A percentile compares a stretch with the other conserved stretches of the same genome.
These are phyloP conservation scores for Colletotrichum eleusines DNA, from an alignment of 2,329 filamentous ascomycete species.

Conservation along the genomic window DNA sequence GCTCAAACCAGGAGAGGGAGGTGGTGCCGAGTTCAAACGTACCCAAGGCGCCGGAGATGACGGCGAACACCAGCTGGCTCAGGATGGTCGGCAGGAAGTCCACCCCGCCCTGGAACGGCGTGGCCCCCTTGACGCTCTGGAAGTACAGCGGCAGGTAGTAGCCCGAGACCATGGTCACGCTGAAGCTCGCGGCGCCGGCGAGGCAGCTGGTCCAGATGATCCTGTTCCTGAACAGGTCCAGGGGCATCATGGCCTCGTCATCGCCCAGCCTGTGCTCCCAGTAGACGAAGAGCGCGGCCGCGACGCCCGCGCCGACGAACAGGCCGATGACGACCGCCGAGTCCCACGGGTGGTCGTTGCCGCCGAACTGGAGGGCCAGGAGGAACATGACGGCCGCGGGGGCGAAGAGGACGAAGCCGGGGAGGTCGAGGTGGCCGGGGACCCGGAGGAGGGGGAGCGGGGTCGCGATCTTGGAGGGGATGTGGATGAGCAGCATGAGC, in stretches of 20 bases:
- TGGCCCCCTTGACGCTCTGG: slow-evolving; percentile 58
- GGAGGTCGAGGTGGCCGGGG: slow-evolving; percentile 54
- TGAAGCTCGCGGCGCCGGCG: slow-evolving; percentile 58
- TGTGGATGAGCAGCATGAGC: slow-evolving; percentile 49
- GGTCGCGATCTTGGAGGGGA: slow-evolving; percentile 54
- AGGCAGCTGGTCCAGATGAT: slow-evolving; percentile 57
- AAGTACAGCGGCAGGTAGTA: slow-evolving; percentile 66
- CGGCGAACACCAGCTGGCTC: slow-evolving; percentile 52
- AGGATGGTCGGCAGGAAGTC: slow-evolving; percentile 57
- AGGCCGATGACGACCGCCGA: slow-evolving; percentile 55
- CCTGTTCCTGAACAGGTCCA: slow-evolving; percentile 57
- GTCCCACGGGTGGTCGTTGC: slow-evolving; percentile 55
- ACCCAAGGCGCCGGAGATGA: slow-evolving; percentile 52
- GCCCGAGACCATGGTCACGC: slow-evolving; percentile 58
- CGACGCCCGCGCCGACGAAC: slow-evolving; percentile 52
- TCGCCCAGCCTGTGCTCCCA: slow-evolving; percentile 60
- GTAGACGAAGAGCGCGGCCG: slow-evolving; percentile 50
- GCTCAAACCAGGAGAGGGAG: neutral
- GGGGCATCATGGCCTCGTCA: slow-evolving; percentile 61
- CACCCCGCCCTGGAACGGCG: slow-evolving; percentile 53
- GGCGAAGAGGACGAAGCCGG: slow-evolving; percentile 59
- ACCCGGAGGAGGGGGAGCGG: slow-evolving; percentile 45
- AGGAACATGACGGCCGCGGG: slow-evolving; percentile 56
- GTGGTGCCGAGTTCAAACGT: slow-evolving; percentile 20
- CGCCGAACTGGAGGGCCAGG: slow-evolving; percentile 59